Percentiles rank a stretch among this genome's conserved stretches.
These are phyloP conservation scores for Ceratocystis cacaofunesta DNA, from an alignment of 2,329 filamentous ascomycete genomes.

Conservation along the genomic window DNA sequence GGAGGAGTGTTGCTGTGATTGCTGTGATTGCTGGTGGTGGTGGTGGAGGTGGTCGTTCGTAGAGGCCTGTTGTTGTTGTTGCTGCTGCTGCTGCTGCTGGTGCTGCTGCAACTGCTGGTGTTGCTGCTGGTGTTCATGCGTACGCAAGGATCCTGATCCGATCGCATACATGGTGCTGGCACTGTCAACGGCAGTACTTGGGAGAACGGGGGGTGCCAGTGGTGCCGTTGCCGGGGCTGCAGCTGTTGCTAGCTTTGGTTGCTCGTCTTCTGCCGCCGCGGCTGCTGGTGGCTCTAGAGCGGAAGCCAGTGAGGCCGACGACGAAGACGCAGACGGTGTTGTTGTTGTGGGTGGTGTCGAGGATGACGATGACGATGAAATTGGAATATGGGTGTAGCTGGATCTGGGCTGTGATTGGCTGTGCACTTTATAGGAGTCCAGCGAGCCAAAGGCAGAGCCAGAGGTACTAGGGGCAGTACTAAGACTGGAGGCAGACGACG, in stretches of 20 bases:
- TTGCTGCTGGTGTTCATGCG: not conserved
- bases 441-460: not conserved
- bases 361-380: not conserved
- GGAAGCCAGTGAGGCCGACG: too few species aligned
- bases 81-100: not conserved
- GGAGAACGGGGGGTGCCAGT: not conserved
- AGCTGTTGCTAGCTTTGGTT: not conserved
- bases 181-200: not conserved
- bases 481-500: not conserved
- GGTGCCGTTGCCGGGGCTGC: not conserved
- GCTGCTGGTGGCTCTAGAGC: not conserved
- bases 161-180: not conserved
- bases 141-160: not conserved
- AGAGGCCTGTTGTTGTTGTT: not conserved
- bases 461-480: not conserved
- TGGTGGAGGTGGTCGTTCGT: constrained; percentile 3
- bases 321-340: not conserved
- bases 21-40: not conserved
- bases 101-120: not conserved
- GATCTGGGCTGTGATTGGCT: not conserved
- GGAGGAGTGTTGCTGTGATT: constrained; percentile 10
- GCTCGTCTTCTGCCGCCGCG: not conserved
- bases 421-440: not conserved
- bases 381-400: not conserved
- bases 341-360: not conserved